Evolutionary conservation across 345 rosid species (phyloP), one percentile per base, ranked within the genome.

Genomic region (Syzygium grande): DNA sequence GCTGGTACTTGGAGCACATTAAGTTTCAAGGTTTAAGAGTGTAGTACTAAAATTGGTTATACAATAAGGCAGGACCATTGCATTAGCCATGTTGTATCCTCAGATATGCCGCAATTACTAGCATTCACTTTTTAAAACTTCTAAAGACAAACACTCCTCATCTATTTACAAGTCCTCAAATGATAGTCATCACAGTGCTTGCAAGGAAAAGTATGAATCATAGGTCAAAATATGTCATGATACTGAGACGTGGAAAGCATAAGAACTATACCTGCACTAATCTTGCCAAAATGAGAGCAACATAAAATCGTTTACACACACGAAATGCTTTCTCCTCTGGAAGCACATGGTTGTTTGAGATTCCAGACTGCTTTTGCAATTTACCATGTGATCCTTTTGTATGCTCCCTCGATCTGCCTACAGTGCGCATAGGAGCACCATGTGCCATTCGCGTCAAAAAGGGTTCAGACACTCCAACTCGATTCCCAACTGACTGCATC

Each of bases 361-460:
- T 91, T 84, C 94, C 95, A 59, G 59, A 79, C 87, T 52, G 92
- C 86, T 85, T 90, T 84, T 90, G 93, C 87, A 85, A 87, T 89
- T 94, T 93, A 86, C 92, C 93, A 84, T 68, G 90, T 85, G 90
- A 84, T 65, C 86, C 93, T 90, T 87, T 95, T 78, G 86, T 79
- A 38, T 87, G 86, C 77, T 91, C 93, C 58, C 91, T 93, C 85
- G 90, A 89, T 90, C 90, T 93, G 84, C 91, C 93, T 86, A 90
- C 86, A 59, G 87, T 86, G 85, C 92, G 95, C 86, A 94, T 89
- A 53, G 96, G 96, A 89, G 96, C 99, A 89, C 99, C 98, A 93
- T 97, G 99, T 53, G 98, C 99, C 99, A 96, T 97, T 89, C 98
- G 98, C 99, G 96, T 97, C 92, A 97, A 94, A 92, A 95, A 97